Base-by-base conservation (phyloP, 2,329 filamentous ascomycete genomes). In the Xylaria sp. region DNA sequence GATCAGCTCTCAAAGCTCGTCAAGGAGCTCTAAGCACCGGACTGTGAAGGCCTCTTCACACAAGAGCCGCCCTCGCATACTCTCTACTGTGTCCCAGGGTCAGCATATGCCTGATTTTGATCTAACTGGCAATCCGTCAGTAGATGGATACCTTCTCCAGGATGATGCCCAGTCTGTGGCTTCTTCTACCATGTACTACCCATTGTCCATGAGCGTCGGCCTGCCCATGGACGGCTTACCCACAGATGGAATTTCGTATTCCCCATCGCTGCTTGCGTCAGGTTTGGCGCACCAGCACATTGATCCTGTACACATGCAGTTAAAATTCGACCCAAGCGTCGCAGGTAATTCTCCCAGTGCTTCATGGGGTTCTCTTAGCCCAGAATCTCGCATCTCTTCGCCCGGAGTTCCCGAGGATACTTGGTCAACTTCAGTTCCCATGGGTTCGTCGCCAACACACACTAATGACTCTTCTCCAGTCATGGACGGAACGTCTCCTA, bases 271-370 rank as follows among this genome's bases (percentile, higher is more conserved):
- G 64, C 67, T 83, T 59, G 72, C 72, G 46, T 69, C 76, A n/a
- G 76, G 78, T 53, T 76, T 85, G 70, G 65, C 71, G 60, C 79
- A 80, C 68, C 84, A 87, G 72, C 84, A 87, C 67, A 82, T 87
- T 73, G 81, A 85, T 71, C 84, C 85, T 54, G 77, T 81, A 55
- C 83, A 87, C 67, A 83, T 86, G 77, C 80, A 81, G 67, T 74
- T 85, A 70, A 82, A 83, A 70, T 82, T 82, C 73, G 83, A 85
- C 67, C 73, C 80, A 46, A 79, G 77, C 66, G 71, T 85, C 61
- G 72, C 78, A 51, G 80, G 79, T 64, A 78, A 80, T 68, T 85
- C 84, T 25, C 84, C 84, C 11, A 78, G 79, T 52, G 78, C 80
- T 59, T 85, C 82, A 77, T 81, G 81, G 69, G 82, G 80, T 67